Evolutionary conservation across 2,329 filamentous ascomycete genomes (phyloP).

Genomic region (Nemania sp.): DNA sequence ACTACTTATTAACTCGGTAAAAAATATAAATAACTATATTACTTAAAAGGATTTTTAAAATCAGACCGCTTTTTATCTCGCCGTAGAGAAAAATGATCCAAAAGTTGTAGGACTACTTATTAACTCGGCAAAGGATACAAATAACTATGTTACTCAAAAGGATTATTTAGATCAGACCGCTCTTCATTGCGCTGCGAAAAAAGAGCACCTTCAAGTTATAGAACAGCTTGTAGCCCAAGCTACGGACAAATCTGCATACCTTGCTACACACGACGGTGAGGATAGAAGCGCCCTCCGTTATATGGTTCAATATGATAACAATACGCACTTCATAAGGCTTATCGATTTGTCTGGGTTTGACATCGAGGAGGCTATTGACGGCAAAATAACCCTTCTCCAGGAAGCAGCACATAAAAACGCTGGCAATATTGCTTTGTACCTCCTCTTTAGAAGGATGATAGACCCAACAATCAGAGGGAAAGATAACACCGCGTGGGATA

Average conservation of each 20-base stretch:
- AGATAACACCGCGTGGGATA: not conserved
- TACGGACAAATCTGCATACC: not conserved
- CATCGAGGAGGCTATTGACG: not conserved
- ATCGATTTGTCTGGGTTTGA: no score
- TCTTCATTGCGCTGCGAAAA: not conserved
- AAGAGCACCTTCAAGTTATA: not conserved
- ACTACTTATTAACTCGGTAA: no score
- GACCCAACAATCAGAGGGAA: not conserved
- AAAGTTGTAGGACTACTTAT: no score
- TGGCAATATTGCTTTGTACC: not conserved
- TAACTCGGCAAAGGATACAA: no score
- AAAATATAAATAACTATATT: no score
- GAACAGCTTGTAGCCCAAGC: not conserved
- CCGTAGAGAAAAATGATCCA: no score
- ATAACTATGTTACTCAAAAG: no score
- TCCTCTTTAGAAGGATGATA: not conserved
- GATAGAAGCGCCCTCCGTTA: no score
- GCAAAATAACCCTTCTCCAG: not conserved
- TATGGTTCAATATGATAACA: no score
- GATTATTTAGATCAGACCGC: not conserved
- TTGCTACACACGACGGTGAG: no score
- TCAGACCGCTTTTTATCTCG: not conserved
- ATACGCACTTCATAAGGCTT: no score
- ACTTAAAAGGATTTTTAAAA: no score
- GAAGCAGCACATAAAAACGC: not conserved